Evolutionary conservation across 1,284 basidiomycete genomes (phyloP), one percentile per base, ranked within the genome.

Genomic region (Wallemia hederae): DNA sequence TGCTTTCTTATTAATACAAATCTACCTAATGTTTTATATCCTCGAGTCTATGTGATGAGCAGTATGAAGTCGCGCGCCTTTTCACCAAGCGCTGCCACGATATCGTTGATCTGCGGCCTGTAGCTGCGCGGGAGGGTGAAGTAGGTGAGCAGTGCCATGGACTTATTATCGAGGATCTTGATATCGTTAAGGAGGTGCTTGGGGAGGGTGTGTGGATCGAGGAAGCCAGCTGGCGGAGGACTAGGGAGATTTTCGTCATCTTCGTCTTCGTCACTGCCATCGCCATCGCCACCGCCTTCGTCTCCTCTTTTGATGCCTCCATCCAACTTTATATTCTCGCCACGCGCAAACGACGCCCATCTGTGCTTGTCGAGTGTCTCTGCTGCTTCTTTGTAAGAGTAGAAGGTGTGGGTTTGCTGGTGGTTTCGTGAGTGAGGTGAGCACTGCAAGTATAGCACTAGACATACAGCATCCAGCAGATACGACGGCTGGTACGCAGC

Each of bases 401-500:
- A 77, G 80, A 85, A 92, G 1, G 73, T 73, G 66, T 84, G 83
- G 1, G 81, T 81, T 67, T 82, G 84, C 79, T 88, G 63, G 24
- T 11, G 22, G 34, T 28, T 1, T 31, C 28, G 25, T 60, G 55
- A 56, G 56, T 22, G 22, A 59, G 57, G 9, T 27, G 26, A 5
- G 29, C 25, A 1, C 11, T 17, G 1, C 57, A 31, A 1, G 39
- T 14, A 25, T 57, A 17, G 17, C 15, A 14, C 33, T 49, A n/a
- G 9, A 67, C 76, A 66, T 65, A 87, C 83, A 9, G 90, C 87
- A 70, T 99, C 92, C 15, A 83, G 79, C 5, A 99, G 75, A 67
- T 79, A 86, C 2, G 87, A 90, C 0, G 94, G 92, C 0, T 74
- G 69, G 65, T 91, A 98, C 60, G 92, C 85, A 25, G 81, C 89